A percentile compares a stretch with the other conserved stretches of the same genome.
Evolutionary conservation across 495 filamentous ascomycete species (phyloP).

Genomic region (Rhizodiscina lignyota): DNA sequence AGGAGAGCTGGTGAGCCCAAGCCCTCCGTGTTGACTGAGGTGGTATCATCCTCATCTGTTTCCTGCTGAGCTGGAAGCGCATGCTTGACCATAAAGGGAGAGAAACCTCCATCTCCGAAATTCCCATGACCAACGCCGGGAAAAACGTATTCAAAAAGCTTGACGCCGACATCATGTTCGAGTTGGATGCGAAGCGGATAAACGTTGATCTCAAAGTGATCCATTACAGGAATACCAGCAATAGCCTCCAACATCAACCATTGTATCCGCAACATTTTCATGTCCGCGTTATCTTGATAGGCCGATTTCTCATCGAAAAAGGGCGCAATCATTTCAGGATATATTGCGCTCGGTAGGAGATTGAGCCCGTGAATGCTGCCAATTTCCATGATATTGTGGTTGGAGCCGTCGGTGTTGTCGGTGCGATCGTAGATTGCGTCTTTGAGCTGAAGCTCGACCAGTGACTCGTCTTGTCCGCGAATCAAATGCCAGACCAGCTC

Average conservation of each 20-base stretch:
- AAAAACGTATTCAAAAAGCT: slow-evolving; percentile 95
- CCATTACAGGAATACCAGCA: slow-evolving; percentile 91
- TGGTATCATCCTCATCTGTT: slow-evolving; percentile 29
- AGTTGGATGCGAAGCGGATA: slow-evolving; percentile 90
- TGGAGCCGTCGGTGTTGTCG: slow-evolving; percentile 92
- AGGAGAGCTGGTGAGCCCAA: no score
- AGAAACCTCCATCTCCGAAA: slow-evolving; percentile 44
- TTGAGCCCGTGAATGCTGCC: slow-evolving; percentile 73
- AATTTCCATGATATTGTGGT: slow-evolving; percentile 79
- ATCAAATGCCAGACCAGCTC: slow-evolving; percentile 97
- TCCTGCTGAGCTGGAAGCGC: slow-evolving; percentile 45
- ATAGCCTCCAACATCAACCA: slow-evolving; percentile 98
- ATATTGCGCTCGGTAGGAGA: slow-evolving; percentile 73
- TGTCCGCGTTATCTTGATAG: slow-evolving; percentile 29
- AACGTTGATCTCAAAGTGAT: slow-evolving; percentile 89
- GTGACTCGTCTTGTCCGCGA: slow-evolving; percentile 63
- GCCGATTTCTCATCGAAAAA: slow-evolving; percentile 50
- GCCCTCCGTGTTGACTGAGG: not conserved
- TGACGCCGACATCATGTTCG: slow-evolving; percentile 83
- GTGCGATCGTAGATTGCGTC: slow-evolving; percentile 84
- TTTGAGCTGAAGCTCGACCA: slow-evolving; percentile 86
- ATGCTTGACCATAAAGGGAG: slow-evolving; percentile 71
- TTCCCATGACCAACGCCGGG: slow-evolving; percentile 50
- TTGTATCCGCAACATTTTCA: slow-evolving; percentile 77
- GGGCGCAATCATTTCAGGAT: slow-evolving; percentile 87